Conservation (phyloP, 352 stramenopile genomes). For the Pythium vanterpoolii region DNA sequence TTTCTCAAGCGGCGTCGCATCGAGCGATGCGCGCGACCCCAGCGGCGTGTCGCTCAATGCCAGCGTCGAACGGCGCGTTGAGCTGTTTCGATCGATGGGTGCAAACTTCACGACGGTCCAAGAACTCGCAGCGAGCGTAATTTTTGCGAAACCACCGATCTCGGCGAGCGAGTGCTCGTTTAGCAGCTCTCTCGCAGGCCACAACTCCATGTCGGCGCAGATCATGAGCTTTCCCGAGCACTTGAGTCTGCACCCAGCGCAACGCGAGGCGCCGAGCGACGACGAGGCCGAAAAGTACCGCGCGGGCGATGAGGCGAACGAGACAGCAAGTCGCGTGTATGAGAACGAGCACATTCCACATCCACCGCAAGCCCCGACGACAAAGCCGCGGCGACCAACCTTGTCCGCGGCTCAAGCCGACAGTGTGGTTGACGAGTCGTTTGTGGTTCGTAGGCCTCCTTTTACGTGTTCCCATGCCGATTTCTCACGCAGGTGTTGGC, state of each 20-base stretch:
- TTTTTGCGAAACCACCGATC: slow-evolving; percentile 73
- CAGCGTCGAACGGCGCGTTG: slow-evolving; percentile 53
- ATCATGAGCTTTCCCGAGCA: slow-evolving; percentile 70
- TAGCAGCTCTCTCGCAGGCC: slow-evolving; percentile 57
- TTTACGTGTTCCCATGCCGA: not conserved
- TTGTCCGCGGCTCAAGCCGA: not conserved
- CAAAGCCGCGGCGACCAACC: not conserved
- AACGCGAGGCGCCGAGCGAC: slow-evolving; percentile 30
- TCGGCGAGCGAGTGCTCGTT: slow-evolving; percentile 53
- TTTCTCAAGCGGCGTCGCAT: slow-evolving; percentile 50
- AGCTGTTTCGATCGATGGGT: slow-evolving; percentile 57
- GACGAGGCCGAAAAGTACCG: slow-evolving; percentile 6
- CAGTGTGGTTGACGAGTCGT: slow-evolving; percentile 15
- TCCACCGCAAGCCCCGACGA: not conserved
- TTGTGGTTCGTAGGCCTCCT: not conserved
- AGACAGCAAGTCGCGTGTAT: not conserved
- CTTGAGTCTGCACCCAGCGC: slow-evolving; percentile 36
- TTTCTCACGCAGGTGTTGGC: not conserved
- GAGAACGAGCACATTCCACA: slow-evolving; percentile 2
- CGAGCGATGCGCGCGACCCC: slow-evolving; percentile 40
- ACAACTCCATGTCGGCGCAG: slow-evolving; percentile 45
- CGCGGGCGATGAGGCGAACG: not conserved
- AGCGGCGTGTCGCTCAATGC: slow-evolving; percentile 4
- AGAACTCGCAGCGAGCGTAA: slow-evolving; percentile 76
- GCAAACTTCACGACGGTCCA: slow-evolving; percentile 76